Evolutionary conservation across 768 basidiomycete genomes (phyloP), one percentile per base, ranked within the genome.

Genomic region (Tricholoma bakamatsutake): DNA sequence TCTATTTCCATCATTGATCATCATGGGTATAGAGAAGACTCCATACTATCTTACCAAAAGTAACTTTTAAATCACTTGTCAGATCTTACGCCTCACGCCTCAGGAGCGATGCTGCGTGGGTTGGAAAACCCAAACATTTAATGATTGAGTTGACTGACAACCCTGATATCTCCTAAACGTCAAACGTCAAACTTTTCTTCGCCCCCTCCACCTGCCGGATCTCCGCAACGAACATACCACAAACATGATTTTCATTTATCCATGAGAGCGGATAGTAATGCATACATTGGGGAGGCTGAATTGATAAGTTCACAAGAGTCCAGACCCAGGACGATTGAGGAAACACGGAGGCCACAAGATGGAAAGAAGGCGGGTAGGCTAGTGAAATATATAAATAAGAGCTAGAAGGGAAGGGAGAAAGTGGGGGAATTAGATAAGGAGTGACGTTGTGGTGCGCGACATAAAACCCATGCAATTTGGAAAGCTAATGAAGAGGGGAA

Each of bases 241-340:
- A 45, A 53, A 28, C 34, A 48, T 15, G 1, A 40, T n/a, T 52
- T 24, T 27, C n/a, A 53, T 46, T 34, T 6, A 53, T 53, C 35
- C 17, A 30, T 10, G 31, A 53, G 17, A 57, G 53, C 60, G 53
- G 46, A 65, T 62, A 64, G 62, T 65, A 61, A 62, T 66, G 65
- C 65, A 66, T 66, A 66, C 64, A 66, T 63, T 62, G 28, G 8
- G 24, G 46, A 30, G 54, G 55, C 61, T 61, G 48, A 47, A 45
- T 59, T 54, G 56, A 58, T 56, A 55, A 24, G 51, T 53, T 52
- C 50, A 45, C 48, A 45, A 24, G 52, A 40, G 59, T 61, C 62
- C 56, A 49, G 48, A 55, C 30, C 55, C 56, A 42, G 57, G 21
- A 28, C 5, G 27, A 11, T 48, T 50, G 40, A 46, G 39, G 24